Percentiles rank a stretch among this genome's conserved stretches.
Conservation (phyloP, 768 basidiomycete species). For the Pleurotus salmoneostramineus region DNA sequence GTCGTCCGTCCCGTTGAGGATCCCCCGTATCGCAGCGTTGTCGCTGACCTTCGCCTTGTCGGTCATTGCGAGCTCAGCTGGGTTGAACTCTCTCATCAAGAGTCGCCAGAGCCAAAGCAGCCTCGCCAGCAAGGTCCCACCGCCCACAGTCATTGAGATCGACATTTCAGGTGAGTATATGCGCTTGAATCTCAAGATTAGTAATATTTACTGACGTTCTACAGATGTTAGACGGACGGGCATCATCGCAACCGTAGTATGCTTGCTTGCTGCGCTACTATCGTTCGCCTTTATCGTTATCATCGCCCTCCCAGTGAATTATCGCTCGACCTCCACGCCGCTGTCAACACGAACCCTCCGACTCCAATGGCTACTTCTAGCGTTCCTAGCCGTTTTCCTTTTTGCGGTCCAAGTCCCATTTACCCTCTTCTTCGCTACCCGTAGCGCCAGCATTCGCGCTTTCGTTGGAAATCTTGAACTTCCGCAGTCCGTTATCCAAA, state of each 20-base stretch:
- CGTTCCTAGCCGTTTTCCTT: conserved; percentile 38
- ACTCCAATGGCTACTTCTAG: conserved; percentile 28
- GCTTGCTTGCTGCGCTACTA: conserved; percentile 13
- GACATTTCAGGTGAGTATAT: conserved; percentile 15
- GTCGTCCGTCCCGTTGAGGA: conserved; percentile 15
- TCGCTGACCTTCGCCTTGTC: conserved; percentile 25
- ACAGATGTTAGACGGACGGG: conserved; percentile 19
- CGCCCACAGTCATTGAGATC: conserved; percentile 13
- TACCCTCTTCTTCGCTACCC: conserved; percentile 37
- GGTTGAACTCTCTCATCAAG: conserved; percentile 21
- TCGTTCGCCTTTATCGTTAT: conserved; percentile 11
- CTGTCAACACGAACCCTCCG: conserved; percentile 19
- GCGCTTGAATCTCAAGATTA: not conserved
- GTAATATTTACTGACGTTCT: not conserved
- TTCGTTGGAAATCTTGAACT: conserved; percentile 25
- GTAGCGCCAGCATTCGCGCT: conserved; percentile 33
- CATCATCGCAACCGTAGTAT: conserved; percentile 15
- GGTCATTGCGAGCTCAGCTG: conserved; percentile 8
- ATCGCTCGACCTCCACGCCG: not conserved
- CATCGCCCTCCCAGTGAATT: conserved; percentile 7
- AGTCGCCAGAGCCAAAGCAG: conserved; percentile 15
- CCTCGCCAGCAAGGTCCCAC: conserved; percentile 14
- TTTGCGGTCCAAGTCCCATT: conserved; percentile 41
- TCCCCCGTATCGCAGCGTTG: conserved; percentile 20
- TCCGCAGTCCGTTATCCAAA: conserved; percentile 26